A percentile compares a stretch with the other conserved stretches of the same genome.
Evolutionary conservation across 202 grass and related monocot species (phyloP).

Genomic region (Dendrocalamus latiflorus): DNA sequence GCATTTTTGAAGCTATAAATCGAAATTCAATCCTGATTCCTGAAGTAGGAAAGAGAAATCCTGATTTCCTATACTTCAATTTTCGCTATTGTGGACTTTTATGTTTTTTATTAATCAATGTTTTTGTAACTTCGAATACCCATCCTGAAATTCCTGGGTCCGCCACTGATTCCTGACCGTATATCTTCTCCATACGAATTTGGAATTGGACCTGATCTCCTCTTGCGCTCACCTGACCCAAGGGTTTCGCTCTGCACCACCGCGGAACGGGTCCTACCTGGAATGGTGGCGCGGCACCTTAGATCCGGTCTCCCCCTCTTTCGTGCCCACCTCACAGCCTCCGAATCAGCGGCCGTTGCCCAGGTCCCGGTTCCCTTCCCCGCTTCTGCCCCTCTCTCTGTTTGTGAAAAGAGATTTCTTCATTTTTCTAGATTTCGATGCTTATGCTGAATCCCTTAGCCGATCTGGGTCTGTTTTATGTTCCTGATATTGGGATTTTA

Average conservation of each 20-base stretch:
- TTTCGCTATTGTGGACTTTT: no score
- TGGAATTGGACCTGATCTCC: not conserved
- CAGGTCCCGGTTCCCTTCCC: slow-evolving; percentile 14
- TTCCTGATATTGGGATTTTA: not conserved
- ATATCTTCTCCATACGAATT: no score
- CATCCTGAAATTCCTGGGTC: no score
- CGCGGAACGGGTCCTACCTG: slow-evolving; percentile 1
- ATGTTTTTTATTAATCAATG: no score
- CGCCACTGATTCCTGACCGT: no score
- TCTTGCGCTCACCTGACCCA: not conserved
- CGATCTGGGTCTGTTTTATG: not conserved
- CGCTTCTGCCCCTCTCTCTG: not conserved
- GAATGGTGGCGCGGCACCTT: slow-evolving; percentile 49
- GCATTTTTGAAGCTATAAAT: no score
- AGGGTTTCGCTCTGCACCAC: slow-evolving; percentile 23
- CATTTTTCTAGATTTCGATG: slow-evolving; percentile 4
- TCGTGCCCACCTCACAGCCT: slow-evolving; percentile 20
- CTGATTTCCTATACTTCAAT: no score
- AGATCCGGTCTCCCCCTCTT: slow-evolving; percentile 41
- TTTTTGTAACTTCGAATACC: no score
- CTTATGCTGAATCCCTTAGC: not conserved
- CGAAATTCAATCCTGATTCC: no score
- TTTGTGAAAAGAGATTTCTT: not conserved
- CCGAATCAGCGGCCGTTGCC: slow-evolving; percentile 23
- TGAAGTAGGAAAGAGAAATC: no score